phyloP scores from a whole-genome alignment of 2,329 filamentous ascomycete species.

The Trichoderma hamatum region DNA sequence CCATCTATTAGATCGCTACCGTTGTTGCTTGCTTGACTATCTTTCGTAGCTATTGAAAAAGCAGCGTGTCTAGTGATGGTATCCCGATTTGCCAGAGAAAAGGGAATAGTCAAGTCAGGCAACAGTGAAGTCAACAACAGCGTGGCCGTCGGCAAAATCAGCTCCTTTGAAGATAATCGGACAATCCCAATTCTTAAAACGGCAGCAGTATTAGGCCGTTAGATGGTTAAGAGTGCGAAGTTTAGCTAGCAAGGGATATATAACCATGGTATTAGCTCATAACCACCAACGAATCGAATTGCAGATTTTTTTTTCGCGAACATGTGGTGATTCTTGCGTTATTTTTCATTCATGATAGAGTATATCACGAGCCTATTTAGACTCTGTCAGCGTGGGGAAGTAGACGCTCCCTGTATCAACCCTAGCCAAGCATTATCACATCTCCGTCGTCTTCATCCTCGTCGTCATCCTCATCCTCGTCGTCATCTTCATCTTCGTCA shows the following conservation, averaged over 20 bases:
- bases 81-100: background rate
- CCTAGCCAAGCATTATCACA: slow-evolving; percentile 15
- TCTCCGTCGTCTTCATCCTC: slow-evolving; percentile 8
- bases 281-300: background rate
- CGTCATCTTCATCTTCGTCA: slow-evolving; percentile 19
- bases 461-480: slow-evolving; percentile 17
- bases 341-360: background rate
- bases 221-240: background rate
- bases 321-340: background rate
- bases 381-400: background rate
- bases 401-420: background rate
- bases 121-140: background rate
- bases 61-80: background rate
- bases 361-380: background rate
- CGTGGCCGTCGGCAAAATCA: background rate
- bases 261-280: background rate
- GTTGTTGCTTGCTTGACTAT: background rate
- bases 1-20: background rate
- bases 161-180: background rate
- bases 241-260: background rate
- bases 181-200: background rate
- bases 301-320: too few species aligned
- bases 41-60: background rate
- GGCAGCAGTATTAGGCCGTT: background rate
- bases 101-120: background rate